Evolutionary conservation across 2,329 filamentous ascomycete genomes (phyloP).

Genomic region (Fusarium torulosum): DNA sequence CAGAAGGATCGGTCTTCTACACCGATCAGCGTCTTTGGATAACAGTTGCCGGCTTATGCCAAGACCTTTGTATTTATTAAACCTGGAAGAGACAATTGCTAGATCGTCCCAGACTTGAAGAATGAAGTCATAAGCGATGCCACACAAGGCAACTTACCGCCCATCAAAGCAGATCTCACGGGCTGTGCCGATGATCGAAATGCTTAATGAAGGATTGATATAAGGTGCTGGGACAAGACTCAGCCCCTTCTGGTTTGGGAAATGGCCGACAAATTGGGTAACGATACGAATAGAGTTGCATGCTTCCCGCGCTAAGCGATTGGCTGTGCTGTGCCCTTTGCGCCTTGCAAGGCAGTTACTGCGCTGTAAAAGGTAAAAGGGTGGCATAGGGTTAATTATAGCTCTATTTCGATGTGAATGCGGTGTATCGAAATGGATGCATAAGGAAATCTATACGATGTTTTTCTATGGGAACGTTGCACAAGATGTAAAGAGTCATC

Average conservation of each 20-base stretch:
- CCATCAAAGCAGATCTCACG: background rate
- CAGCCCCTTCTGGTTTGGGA: slow-evolving; percentile 9
- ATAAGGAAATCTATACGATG: background rate
- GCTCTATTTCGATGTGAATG: background rate
- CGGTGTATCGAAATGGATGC: background rate
- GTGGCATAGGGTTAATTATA: slow-evolving; percentile 22
- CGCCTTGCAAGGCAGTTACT: slow-evolving; percentile 1
- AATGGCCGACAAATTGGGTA: slow-evolving; percentile 1
- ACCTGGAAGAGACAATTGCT: background rate
- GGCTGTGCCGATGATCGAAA: background rate
- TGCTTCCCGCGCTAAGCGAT: slow-evolving; percentile 10
- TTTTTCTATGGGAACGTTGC: background rate
- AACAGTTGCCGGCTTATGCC: background rate
- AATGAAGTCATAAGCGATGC: slow-evolving; percentile 17
- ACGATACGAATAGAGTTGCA: slow-evolving; percentile 15
- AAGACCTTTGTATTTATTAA: background rate
- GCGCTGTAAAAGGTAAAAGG: background rate
- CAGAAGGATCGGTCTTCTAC: no score
- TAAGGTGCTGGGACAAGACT: background rate
- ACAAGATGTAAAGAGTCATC: background rate
- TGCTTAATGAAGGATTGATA: background rate
- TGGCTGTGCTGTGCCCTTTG: slow-evolving; percentile 3
- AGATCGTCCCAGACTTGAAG: background rate
- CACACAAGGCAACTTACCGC: background rate
- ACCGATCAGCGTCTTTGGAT: no score